Percentiles rank a stretch among this genome's conserved stretches.
These are phyloP conservation scores for Akanthomyces uredinophilus DNA, from an alignment of 2,329 filamentous ascomycete species.

Conservation along the genomic window DNA sequence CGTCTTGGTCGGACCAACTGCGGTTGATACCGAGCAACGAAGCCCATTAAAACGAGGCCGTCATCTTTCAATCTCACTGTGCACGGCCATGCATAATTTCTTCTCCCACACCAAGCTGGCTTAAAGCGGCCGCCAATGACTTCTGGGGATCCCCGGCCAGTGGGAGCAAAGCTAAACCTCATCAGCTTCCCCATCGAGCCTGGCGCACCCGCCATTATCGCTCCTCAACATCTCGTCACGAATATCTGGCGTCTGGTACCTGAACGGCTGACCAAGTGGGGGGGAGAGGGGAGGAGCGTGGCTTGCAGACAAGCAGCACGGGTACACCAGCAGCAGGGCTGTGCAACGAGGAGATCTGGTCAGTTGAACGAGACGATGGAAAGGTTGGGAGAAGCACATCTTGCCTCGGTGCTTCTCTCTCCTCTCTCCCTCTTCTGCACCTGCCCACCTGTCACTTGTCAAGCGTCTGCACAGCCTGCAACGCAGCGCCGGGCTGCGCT, in stretches of 20 bases:
- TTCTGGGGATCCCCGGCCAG: not conserved
- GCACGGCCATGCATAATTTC: not conserved
- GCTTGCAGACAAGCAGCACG: not conserved
- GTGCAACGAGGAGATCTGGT: not conserved
- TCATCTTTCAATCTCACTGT: not conserved
- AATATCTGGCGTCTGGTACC: not conserved
- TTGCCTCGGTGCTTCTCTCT: not conserved
- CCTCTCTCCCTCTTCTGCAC: too few relatives aligned
- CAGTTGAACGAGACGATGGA: too few relatives aligned
- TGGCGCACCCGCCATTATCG: not conserved
- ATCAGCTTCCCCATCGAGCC: conserved; percentile 7
- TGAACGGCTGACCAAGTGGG: not conserved
- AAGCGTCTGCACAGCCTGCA: not conserved
- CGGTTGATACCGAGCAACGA: too few relatives aligned
- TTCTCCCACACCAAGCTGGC: not conserved
- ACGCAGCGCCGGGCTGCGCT: not conserved
- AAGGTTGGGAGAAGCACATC: not conserved
- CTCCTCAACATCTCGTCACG: not conserved
- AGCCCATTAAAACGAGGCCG: too few relatives aligned
- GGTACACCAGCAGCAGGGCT: conserved; percentile 5
- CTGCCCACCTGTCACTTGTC: not conserved
- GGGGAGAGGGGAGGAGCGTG: not conserved
- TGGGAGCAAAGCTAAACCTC: conserved; percentile 9
- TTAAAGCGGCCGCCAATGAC: not conserved
- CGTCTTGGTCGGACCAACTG: too few relatives aligned